Percentiles rank a stretch among this genome's conserved stretches.
phyloP scores from a whole-genome alignment of 1,284 basidiomycete species.

The Bondarzewia mesenterica region DNA sequence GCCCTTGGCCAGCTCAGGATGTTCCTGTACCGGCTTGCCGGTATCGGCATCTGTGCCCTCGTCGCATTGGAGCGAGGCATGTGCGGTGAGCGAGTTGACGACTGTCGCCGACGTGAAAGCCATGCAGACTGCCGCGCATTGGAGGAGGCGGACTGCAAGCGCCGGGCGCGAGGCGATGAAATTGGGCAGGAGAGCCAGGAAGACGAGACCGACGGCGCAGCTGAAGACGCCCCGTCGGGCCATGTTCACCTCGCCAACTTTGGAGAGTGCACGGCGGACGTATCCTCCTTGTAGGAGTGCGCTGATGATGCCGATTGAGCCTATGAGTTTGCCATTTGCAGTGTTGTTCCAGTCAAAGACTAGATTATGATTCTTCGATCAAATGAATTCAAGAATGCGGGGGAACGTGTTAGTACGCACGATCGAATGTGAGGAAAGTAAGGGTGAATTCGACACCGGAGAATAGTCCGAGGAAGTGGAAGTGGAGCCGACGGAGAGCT shows the following conservation, averaged over 20 bases:
- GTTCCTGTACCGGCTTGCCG: constrained; percentile 38
- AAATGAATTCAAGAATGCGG: not conserved
- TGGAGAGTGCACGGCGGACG: constrained; percentile 68
- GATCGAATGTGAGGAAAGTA: constrained; percentile 83
- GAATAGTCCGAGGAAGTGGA: constrained; percentile 80
- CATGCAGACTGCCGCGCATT: constrained; percentile 70
- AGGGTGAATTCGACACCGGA: constrained; percentile 91
- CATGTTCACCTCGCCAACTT: constrained; percentile 70
- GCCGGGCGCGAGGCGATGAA: constrained; percentile 35
- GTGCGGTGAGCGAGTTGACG: constrained; percentile 81
- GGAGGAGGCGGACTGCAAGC: constrained; percentile 54
- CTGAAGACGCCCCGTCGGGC: constrained; percentile 68
- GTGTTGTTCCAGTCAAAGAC: constrained; percentile 86
- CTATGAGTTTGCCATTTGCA: constrained; percentile 82
- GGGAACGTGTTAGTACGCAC: constrained; percentile 38
- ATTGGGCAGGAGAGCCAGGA: constrained; percentile 63
- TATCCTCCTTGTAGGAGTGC: constrained; percentile 87
- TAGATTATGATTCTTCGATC: no score
- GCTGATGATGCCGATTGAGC: constrained; percentile 82
- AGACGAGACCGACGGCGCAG: constrained; percentile 60
- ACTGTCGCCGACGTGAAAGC: constrained; percentile 90
- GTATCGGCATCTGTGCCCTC: constrained; percentile 47
- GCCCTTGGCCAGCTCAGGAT: constrained; percentile 74
- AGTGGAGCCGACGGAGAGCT: constrained; percentile 60
- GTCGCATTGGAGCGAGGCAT: constrained; percentile 82